These are phyloP conservation scores for Didymella keratinophila DNA, from an alignment of 2,329 filamentous ascomycete genomes.

Conservation along the genomic window DNA sequence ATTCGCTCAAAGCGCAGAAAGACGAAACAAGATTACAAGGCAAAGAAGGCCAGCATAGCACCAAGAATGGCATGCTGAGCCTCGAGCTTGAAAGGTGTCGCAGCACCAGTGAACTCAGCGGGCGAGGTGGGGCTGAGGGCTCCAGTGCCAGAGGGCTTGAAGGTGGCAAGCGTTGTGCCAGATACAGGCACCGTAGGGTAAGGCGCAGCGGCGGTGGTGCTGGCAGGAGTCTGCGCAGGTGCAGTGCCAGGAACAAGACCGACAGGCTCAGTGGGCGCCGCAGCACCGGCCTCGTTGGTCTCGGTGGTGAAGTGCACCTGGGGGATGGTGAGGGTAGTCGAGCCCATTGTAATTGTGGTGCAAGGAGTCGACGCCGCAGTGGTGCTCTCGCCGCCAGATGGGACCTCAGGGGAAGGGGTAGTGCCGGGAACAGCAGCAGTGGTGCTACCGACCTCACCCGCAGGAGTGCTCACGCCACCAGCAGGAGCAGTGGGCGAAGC, in stretches of 20 bases:
- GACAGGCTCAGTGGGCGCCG: constrained; percentile 42
- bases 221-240: constrained; percentile 43
- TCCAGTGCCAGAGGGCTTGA: constrained; percentile 37
- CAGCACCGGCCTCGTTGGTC: constrained; percentile 37
- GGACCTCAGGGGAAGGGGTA: constrained; percentile 26
- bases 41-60: constrained; percentile 44
- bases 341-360: constrained; percentile 55
- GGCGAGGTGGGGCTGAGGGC: constrained; percentile 28
- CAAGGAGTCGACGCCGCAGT: constrained; percentile 22
- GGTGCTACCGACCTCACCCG: constrained; percentile 10
- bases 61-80: constrained; percentile 38
- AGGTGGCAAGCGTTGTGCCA: constrained; percentile 32
- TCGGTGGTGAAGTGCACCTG: constrained; percentile 55
- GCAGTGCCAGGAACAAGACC: constrained; percentile 47
- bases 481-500: constrained; percentile 23
- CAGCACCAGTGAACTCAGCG: constrained; percentile 49
- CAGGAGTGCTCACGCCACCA: constrained; percentile 26
- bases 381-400: constrained; percentile 10
- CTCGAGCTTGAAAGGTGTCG: constrained; percentile 35
- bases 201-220: constrained; percentile 27
- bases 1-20: not conserved
- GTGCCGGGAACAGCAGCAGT: constrained; percentile 23
- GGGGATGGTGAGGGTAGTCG: constrained; percentile 56
- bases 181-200: constrained; percentile 32
- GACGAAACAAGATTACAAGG: constrained; percentile 34